phyloP scores from a whole-genome alignment of 2,329 filamentous ascomycete genomes.

The Sporothrix brasiliensis region DNA sequence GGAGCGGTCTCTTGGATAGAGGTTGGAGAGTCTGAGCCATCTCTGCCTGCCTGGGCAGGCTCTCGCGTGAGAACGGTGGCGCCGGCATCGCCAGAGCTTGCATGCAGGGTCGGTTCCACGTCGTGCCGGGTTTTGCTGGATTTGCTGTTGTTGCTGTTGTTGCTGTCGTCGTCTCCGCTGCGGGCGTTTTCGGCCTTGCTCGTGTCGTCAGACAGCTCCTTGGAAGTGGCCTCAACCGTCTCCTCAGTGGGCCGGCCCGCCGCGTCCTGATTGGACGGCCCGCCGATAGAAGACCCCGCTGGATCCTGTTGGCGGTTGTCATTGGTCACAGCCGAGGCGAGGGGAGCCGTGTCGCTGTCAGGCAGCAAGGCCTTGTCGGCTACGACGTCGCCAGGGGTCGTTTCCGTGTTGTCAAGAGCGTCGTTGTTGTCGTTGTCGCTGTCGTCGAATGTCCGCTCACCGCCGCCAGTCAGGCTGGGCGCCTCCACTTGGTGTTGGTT shows the following conservation, averaged over 20 bases:
- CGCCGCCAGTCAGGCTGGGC: neutral
- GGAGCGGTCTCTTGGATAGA: neutral
- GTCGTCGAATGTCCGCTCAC: neutral
- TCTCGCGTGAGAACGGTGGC: conserved; percentile 7
- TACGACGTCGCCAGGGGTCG: conserved; percentile 11
- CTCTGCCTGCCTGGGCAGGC: neutral
- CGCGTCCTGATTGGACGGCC: conserved; percentile 20
- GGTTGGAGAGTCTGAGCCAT: neutral
- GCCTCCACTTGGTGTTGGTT: conserved; percentile 19
- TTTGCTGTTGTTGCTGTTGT: neutral
- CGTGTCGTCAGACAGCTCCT: neutral
- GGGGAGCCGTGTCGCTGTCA: conserved; percentile 8
- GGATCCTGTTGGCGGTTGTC: neutral
- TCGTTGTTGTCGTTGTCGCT: conserved; percentile 4
- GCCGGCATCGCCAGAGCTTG: conserved; percentile 25
- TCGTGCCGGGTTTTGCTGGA: neutral
- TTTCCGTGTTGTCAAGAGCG: neutral
- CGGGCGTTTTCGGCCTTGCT: neutral
- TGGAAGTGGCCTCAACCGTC: neutral
- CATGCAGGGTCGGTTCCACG: conserved; percentile 13
- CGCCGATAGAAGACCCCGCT: neutral
- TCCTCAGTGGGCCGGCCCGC: conserved; percentile 8
- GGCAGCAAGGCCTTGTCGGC: conserved; percentile 7
- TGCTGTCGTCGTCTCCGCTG: conserved; percentile 12
- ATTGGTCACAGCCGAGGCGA: conserved; percentile 4